These are phyloP conservation scores for Enterocytospora artemiae DNA, from an alignment of 371 early-diverging fungal species.

Conservation along the genomic window DNA sequence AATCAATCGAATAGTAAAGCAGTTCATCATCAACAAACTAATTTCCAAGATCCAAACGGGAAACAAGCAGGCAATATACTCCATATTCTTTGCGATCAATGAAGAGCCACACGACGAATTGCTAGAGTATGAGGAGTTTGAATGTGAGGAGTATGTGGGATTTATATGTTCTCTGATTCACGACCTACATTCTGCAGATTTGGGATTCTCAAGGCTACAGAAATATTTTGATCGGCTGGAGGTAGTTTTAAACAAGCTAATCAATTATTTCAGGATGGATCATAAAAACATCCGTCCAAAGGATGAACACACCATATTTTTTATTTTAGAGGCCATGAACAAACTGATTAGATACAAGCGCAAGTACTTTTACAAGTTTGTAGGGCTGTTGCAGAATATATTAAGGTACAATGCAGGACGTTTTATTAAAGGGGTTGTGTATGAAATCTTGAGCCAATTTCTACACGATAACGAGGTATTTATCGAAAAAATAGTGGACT, in stretches of 20 bases:
- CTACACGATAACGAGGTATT: slow-evolving; percentile 40
- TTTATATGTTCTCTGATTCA: slow-evolving; percentile 41
- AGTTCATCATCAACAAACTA: slow-evolving; percentile 24
- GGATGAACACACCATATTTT: slow-evolving; percentile 33
- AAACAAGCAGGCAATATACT: slow-evolving; percentile 10
- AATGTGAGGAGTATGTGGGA: slow-evolving; percentile 35
- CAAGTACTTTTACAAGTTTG: slow-evolving; percentile 29
- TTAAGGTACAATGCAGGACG: background rate
- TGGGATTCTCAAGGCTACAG: slow-evolving; percentile 19
- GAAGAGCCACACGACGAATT: slow-evolving; percentile 9
- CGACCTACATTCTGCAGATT: slow-evolving; percentile 15
- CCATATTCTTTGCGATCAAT: slow-evolving; percentile 43
- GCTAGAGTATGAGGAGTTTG: slow-evolving; percentile 2
- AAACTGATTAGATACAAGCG: slow-evolving; percentile 25
- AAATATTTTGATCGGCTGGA: slow-evolving; percentile 17
- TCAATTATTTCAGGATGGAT: slow-evolving; percentile 6
- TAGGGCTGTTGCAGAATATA: slow-evolving; percentile 31
- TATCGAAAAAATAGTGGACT: slow-evolving; percentile 19
- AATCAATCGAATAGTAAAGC: slow-evolving; percentile 26
- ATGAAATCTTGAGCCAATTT: slow-evolving; percentile 30
- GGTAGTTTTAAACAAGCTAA: slow-evolving; percentile 26
- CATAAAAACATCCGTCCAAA: slow-evolving; percentile 21
- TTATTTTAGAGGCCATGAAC: slow-evolving; percentile 27
- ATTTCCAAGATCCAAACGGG: slow-evolving; percentile 1
- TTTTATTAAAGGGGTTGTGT: slow-evolving; percentile 30